These are phyloP conservation scores for Microsporum ferrugineum DNA, from an alignment of 2,329 filamentous ascomycete genomes.

Conservation along the genomic window DNA sequence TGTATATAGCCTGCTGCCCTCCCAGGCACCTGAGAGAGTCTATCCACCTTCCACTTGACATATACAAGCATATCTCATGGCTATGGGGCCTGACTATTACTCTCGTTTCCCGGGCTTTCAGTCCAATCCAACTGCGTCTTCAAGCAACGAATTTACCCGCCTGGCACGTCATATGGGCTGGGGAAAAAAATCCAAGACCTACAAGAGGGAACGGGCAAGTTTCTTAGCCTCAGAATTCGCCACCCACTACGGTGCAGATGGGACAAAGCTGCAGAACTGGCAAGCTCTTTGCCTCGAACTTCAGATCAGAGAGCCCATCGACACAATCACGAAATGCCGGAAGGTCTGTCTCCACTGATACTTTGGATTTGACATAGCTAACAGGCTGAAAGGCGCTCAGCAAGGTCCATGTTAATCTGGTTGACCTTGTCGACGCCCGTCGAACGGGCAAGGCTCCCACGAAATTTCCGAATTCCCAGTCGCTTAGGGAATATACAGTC, in stretches of 20 bases:
- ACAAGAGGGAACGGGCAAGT: not conserved
- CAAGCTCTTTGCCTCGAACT: not conserved
- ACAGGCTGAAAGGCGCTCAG: not conserved
- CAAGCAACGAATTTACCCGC: not conserved
- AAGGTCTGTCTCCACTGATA: not conserved
- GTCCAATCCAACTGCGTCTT: not conserved
- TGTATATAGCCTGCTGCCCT: too few species aligned
- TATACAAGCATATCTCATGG: too few species aligned
- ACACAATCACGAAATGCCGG: slow-evolving; percentile 1
- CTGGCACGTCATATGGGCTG: slow-evolving; percentile 3
- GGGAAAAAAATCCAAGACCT: not conserved
- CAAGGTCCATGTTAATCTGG: slow-evolving; percentile 3
- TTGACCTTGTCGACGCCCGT: slow-evolving; percentile 3
- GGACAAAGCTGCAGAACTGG: not conserved
- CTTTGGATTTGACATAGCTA: not conserved
- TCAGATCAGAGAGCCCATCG: not conserved
- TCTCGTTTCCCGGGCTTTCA: not conserved
- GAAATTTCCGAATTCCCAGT: not conserved
- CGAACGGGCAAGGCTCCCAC: not conserved
- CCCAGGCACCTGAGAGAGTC: too few species aligned
- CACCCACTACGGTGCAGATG: not conserved
- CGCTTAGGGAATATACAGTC: not conserved
- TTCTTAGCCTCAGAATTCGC: not conserved
- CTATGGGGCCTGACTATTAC: not conserved
- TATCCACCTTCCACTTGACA: too few species aligned